Evolutionary conservation across 148 eudicot genomes (phyloP).

Genomic region (Silene latifolia): DNA sequence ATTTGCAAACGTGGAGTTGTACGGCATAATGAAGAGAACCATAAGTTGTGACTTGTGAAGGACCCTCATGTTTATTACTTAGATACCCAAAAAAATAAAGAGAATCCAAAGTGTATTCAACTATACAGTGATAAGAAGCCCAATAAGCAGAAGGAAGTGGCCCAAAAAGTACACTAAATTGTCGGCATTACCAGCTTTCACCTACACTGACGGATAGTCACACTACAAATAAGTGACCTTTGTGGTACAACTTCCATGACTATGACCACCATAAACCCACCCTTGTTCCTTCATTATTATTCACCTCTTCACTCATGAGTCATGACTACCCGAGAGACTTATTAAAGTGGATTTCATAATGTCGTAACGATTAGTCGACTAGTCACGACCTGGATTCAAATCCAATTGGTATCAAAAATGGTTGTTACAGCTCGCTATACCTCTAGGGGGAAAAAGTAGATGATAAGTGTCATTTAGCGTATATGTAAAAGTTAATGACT

Average conservation of each 20-base stretch:
- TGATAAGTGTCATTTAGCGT: too few species aligned
- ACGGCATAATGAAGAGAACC: too few species aligned
- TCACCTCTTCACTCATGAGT: neutral
- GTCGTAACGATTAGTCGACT: too few species aligned
- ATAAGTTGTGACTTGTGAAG: neutral
- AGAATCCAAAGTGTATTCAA: conserved; percentile 29
- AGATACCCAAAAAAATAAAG: neutral
- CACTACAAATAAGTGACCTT: neutral
- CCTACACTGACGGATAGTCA: conserved; percentile 9
- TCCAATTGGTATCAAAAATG: too few species aligned
- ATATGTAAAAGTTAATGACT: too few species aligned
- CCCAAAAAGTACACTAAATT: conserved; percentile 18
- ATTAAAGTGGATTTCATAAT: too few species aligned
- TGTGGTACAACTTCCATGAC: conserved; percentile 18
- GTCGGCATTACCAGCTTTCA: conserved; percentile 20
- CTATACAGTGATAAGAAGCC: conserved; percentile 15
- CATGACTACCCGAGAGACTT: too few species aligned
- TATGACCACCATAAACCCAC: conserved; percentile 12
- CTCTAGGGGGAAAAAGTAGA: too few species aligned
- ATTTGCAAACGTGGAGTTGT: too few species aligned
- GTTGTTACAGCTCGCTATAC: too few species aligned
- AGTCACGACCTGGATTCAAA: too few species aligned
- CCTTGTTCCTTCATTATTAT: neutral
- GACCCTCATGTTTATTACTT: conserved; percentile 1
- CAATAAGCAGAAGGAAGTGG: conserved; percentile 13